Percentiles rank a stretch among this genome's conserved stretches.
phyloP scores from a whole-genome alignment of 2,329 filamentous ascomycete genomes.

The Paramyrothecium sp. region DNA sequence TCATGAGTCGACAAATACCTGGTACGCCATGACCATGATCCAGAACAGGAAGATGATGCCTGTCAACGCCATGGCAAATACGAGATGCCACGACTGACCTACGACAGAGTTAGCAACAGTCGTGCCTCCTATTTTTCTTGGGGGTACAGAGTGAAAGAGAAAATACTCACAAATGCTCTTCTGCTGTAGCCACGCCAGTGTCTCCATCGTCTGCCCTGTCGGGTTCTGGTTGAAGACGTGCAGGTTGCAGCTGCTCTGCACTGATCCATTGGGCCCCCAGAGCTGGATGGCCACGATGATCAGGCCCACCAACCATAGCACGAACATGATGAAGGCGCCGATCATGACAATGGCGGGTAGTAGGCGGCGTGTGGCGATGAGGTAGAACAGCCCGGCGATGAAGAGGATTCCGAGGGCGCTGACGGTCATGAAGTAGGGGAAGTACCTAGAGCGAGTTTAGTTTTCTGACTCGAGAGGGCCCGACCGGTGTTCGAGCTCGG shows the following conservation, averaged over 20 bases:
- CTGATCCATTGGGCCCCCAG: constrained; percentile 57
- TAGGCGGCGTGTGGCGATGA: constrained; percentile 60
- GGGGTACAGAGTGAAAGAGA: background rate
- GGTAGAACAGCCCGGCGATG: constrained; percentile 61
- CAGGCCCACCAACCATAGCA: constrained; percentile 66
- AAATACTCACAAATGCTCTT: constrained; percentile 57
- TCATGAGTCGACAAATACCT: constrained; percentile 53
- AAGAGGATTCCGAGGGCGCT: constrained; percentile 61
- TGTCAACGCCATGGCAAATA: constrained; percentile 61
- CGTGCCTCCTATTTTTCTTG: too few species aligned
- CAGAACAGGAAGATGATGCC: constrained; percentile 62
- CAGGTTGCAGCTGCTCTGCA: constrained; percentile 59
- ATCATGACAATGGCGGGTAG: constrained; percentile 62
- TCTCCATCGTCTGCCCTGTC: constrained; percentile 49
- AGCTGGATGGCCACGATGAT: constrained; percentile 62
- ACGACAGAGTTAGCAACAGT: constrained; percentile 12
- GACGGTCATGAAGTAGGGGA: constrained; percentile 64
- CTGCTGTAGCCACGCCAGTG: constrained; percentile 64
- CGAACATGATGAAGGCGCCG: constrained; percentile 63
- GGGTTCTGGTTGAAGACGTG: constrained; percentile 53
- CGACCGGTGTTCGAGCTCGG: too few species aligned
- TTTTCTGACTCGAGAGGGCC: background rate
- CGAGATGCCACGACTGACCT: constrained; percentile 64
- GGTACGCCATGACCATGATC: constrained; percentile 68
- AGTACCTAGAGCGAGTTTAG: constrained; percentile 53